phyloP scores from a whole-genome alignment of 2,329 filamentous ascomycete genomes.

The Lachnellula hyalina region DNA sequence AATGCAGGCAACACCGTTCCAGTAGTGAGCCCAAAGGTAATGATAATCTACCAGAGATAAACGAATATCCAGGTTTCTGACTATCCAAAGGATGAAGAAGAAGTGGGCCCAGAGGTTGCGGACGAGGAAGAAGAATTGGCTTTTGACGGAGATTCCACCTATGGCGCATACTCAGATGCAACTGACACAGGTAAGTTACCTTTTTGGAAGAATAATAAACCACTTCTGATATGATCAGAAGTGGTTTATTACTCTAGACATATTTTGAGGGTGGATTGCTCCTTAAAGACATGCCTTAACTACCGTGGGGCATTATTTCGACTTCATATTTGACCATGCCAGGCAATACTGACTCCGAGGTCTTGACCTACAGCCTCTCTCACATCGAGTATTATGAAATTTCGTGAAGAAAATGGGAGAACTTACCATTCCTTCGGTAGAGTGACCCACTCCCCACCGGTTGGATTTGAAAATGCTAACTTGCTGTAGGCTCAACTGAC shows the following conservation, averaged over 20 bases:
- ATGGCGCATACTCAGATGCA: conserved; percentile 9
- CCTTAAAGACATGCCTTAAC: no score
- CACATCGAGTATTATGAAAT: conserved; percentile 20
- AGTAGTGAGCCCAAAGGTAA: neutral
- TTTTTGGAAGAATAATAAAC: no score
- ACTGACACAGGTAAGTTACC: conserved; percentile 6
- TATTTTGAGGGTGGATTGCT: no score
- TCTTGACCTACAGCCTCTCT: conserved; percentile 9
- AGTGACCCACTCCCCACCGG: no score
- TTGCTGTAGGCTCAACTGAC: conserved; percentile 10
- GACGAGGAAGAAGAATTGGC: neutral
- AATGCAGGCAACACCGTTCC: neutral
- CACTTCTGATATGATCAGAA: no score
- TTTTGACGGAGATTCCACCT: conserved; percentile 15
- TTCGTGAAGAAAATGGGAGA: conserved; percentile 24
- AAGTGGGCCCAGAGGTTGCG: neutral
- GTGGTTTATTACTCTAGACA: no score
- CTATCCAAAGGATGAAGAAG: neutral
- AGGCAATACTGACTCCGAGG: no score
- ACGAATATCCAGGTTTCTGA: neutral
- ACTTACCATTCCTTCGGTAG: conserved; percentile 21
- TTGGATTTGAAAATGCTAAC: neutral
- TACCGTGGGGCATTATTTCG: no score
- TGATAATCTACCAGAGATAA: neutral
- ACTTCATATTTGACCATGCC: no score